These are phyloP conservation scores for Diaporthe vexans DNA, from an alignment of 2,329 filamentous ascomycete genomes.

Conservation along the genomic window DNA sequence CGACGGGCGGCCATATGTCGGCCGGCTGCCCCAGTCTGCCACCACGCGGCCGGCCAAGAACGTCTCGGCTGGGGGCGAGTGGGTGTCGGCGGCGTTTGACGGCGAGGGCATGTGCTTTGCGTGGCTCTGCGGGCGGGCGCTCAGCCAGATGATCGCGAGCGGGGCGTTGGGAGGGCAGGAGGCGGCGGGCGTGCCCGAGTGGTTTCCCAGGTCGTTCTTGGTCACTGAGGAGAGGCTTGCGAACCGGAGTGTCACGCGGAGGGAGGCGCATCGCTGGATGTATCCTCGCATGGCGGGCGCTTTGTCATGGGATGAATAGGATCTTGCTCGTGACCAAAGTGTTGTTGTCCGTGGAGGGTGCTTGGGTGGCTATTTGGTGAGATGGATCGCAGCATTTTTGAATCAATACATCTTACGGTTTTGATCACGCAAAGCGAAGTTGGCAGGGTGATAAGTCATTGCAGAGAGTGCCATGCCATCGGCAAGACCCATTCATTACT, in stretches of 20 bases:
- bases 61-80: neutral
- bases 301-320: neutral
- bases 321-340: too few relatives aligned
- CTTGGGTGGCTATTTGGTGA: too few relatives aligned
- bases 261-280: neutral
- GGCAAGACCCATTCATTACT: neutral
- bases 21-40: neutral
- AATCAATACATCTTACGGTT: neutral
- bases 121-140: neutral
- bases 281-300: neutral
- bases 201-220: conserved; percentile 3
- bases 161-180: neutral
- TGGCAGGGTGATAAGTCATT: too few relatives aligned
- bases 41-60: neutral
- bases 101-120: conserved; percentile 14
- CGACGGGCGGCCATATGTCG: neutral
- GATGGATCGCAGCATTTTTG: neutral
- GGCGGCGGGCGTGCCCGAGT: neutral
- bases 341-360: neutral
- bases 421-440: neutral
- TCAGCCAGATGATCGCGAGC: neutral
- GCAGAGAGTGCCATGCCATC: neutral
- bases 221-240: neutral
- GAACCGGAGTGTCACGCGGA: neutral
- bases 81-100: conserved; percentile 9